Base-by-base conservation (phyloP, 352 stramenopile genomes). In the Phytophthora hibernalis region DNA sequence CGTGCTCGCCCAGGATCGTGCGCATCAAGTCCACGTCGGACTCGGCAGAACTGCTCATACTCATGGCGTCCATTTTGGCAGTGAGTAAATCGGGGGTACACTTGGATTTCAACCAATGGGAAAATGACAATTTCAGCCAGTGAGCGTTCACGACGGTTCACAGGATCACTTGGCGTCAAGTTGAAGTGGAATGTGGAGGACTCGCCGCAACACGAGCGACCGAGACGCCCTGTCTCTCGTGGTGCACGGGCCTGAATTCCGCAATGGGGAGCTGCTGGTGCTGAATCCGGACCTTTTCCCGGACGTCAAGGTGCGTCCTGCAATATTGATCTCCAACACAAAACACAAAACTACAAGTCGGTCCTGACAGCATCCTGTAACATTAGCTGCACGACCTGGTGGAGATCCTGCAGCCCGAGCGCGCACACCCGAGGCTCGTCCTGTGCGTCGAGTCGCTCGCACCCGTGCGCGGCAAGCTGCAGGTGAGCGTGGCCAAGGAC, bases 21-120 rank as follows among this genome's bases (percentile, higher is more conserved):
- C 86, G 88, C 83, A 96, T 96, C 51, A 96, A 77, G 44, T 96
- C 88, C 49, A 96, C 68, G 54, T 96, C 88, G 67, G 71, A 85
- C 61, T 83, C 82, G 60, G 60, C 37, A 45, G 71, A 53, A 49
- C 62, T 64, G 45, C 57, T 65, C n/a, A n/a, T n/a, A n/a, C n/a
- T n/a, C 70, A 67, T 71, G 21, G n/a, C 40, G 3, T 24, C 38
- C 53, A 30, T 61, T n/a, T n/a, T n/a, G n/a, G n/a, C n/a, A n/a
- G n/a, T n/a, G n/a, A n/a, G n/a, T n/a, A n/a, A n/a, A n/a, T n/a
- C n/a, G n/a, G n/a, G n/a, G n/a, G n/a, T n/a, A n/a, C n/a, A n/a
- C n/a, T n/a, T n/a, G n/a, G n/a, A n/a, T 40, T 60, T 60, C 15
- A 56, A 16, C 52, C 57, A 52, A 24, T 61, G 1, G 43, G n/a